Evolutionary conservation across 2,329 filamentous ascomycete genomes (phyloP).

Genomic region (Exophiala dermatitidis): DNA sequence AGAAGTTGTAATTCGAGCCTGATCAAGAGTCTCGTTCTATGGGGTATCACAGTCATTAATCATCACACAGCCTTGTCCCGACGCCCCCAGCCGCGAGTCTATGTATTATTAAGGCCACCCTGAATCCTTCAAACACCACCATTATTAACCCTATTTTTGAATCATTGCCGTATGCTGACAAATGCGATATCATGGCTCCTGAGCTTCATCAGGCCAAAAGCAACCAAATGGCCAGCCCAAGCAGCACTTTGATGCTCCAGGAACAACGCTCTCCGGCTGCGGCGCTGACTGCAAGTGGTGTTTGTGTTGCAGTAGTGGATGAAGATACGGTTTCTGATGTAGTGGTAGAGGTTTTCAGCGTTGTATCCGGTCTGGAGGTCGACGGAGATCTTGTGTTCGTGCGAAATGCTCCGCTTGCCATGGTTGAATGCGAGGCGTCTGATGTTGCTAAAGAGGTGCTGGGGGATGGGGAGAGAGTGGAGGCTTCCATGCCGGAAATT

Average conservation of each 20-base stretch:
- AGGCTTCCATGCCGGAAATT: background rate
- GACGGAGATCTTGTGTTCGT: background rate
- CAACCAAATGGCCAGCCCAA: slow-evolving; percentile 1
- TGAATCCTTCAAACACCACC: slow-evolving; percentile 11
- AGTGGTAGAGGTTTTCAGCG: slow-evolving; percentile 4
- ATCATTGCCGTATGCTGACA: slow-evolving; percentile 5
- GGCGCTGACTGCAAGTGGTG: slow-evolving; percentile 7
- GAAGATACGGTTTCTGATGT: background rate
- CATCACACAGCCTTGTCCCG: slow-evolving; percentile 9
- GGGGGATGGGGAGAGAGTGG: background rate
- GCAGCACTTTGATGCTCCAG: background rate
- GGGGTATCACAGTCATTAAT: slow-evolving; percentile 9
- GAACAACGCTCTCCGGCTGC: background rate
- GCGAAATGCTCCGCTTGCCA: background rate
- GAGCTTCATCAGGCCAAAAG: background rate
- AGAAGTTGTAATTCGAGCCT: background rate
- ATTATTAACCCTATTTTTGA: background rate
- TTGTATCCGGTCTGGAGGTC: slow-evolving; percentile 2
- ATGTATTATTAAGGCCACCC: background rate
- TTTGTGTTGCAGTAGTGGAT: slow-evolving; percentile 3
- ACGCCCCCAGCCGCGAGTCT: no score
- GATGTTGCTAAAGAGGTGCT: background rate
- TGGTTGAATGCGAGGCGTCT: background rate
- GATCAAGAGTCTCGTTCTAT: slow-evolving; percentile 4
- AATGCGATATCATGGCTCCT: background rate